Conservation (phyloP, 1,139 yeast genomes). For the Arxiozyma bovina region DNA sequence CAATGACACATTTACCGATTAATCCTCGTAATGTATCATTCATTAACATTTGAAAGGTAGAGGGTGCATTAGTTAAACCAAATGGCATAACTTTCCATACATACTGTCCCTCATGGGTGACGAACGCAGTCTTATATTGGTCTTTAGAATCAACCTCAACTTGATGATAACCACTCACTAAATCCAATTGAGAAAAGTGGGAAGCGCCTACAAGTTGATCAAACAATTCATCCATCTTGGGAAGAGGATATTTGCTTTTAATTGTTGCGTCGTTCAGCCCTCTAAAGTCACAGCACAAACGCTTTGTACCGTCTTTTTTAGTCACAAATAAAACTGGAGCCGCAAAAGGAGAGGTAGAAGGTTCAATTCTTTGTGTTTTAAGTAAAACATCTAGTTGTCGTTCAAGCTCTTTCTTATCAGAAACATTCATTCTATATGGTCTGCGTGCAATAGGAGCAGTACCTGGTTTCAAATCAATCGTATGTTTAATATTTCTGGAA, state of each 20-base stretch:
- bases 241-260: conserved; percentile 23
- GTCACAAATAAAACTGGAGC: no score
- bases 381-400: no score
- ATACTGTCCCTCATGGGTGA: conserved; percentile 8
- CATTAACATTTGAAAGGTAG: conserved; percentile 9
- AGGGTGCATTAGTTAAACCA: conserved; percentile 7
- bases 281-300: no score
- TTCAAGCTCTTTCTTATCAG: no score
- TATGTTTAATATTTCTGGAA: no score
- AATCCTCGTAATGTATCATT: conserved; percentile 7
- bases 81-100: conserved; percentile 6
- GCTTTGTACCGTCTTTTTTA: no score
- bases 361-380: no score
- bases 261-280: no score
- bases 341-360: no score
- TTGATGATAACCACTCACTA: conserved; percentile 9
- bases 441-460: no score
- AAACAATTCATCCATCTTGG: conserved; percentile 14
- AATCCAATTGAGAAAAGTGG: conserved; percentile 6
- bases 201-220: conserved; percentile 6
- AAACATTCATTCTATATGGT: no score
- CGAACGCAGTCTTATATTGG: conserved; percentile 9
- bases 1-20: conserved; percentile 11
- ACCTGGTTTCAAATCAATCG: no score
- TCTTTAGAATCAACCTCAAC: conserved; percentile 5